Conservation (phyloP, 2,329 filamentous ascomycete species). For the Incumbomyces delicatus region DNA sequence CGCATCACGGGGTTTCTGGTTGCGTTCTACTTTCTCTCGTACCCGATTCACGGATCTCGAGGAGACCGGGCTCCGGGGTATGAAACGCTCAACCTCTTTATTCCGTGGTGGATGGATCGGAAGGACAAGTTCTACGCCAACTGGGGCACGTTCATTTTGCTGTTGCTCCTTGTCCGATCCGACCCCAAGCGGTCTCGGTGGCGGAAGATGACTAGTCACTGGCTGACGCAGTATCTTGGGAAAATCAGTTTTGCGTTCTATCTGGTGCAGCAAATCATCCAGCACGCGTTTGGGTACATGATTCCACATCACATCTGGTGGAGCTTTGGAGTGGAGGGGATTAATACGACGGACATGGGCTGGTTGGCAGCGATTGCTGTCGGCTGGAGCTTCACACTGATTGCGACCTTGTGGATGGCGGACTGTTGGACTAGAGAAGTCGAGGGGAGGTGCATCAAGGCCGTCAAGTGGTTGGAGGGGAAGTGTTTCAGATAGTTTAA, state of each 20-base stretch:
- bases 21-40: constrained; percentile 35
- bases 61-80: constrained; percentile 33
- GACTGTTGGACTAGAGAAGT: constrained; percentile 38
- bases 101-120: constrained; percentile 24
- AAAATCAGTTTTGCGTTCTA: constrained; percentile 41
- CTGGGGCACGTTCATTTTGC: constrained; percentile 33
- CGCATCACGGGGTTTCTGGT: constrained; percentile 30
- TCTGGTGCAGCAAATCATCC: constrained; percentile 37
- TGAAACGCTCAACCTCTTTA: constrained; percentile 31
- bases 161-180: constrained; percentile 34
- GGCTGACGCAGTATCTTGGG: constrained; percentile 36
- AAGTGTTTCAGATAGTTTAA: constrained; percentile 12
- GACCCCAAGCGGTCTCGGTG: constrained; percentile 25
- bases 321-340: constrained; percentile 29
- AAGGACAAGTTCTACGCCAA: constrained; percentile 32
- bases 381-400: constrained; percentile 33
- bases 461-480: constrained; percentile 17
- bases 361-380: constrained; percentile 31
- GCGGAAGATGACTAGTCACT: constrained; percentile 33
- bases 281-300: constrained; percentile 35
- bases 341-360: constrained; percentile 22
- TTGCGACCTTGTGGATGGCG: constrained; percentile 42
- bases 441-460: constrained; percentile 17
- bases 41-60: constrained; percentile 27
- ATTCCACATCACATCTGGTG: constrained; percentile 26